Percentiles rank a stretch among this genome's conserved stretches.
Evolutionary conservation across 179 eudicot species (phyloP).

Genomic region (Silene noctiflora): DNA sequence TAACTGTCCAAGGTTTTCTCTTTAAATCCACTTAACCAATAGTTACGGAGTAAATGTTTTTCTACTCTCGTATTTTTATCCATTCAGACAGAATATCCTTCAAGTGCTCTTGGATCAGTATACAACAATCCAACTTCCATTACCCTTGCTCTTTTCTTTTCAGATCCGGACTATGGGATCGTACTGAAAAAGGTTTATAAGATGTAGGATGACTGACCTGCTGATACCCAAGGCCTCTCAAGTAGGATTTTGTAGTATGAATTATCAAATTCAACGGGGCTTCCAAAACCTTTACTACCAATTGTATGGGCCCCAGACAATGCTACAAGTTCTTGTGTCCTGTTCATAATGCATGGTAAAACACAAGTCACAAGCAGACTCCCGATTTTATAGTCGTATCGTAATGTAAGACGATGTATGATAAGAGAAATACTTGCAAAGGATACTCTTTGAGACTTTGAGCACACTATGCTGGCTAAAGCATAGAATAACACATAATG

Average conservation of each 20-base stretch:
- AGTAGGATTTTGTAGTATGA: slow-evolving; percentile 81
- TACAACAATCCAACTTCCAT: not conserved
- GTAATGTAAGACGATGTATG: no score
- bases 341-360: slow-evolving; percentile 25
- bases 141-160: slow-evolving; percentile 5
- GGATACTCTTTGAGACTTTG: not conserved
- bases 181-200: not conserved
- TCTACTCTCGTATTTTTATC: not conserved
- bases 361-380: slow-evolving; percentile 2
- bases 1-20: not conserved
- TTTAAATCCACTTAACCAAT: not conserved
- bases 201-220: slow-evolving; percentile 43
- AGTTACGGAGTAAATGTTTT: not conserved
- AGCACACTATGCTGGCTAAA: not conserved
- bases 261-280: slow-evolving; percentile 69
- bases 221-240: slow-evolving; percentile 71
- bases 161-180: not conserved
- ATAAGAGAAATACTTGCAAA: not conserved
- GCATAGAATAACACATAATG: not conserved
- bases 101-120: not conserved
- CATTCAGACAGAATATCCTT: not conserved
- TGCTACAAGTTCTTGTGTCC: slow-evolving; percentile 87
- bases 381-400: no score
- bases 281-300: slow-evolving; percentile 94
- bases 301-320: slow-evolving; percentile 91